phyloP scores from a whole-genome alignment of 257 asterid genomes.

The Handroanthus guayacan region DNA sequence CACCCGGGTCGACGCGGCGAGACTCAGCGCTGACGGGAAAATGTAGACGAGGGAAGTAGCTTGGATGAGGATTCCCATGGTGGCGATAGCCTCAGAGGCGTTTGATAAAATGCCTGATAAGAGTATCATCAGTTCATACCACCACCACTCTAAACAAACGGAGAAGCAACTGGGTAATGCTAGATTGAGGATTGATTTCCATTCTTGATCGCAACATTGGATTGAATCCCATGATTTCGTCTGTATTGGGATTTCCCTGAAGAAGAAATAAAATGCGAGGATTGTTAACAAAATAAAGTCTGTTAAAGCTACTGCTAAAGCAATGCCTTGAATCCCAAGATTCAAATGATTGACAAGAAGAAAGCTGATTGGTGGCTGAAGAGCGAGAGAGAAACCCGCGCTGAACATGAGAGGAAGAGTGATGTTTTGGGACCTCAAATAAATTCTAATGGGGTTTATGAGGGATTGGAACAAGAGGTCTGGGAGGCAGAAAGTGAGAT shows the following conservation, averaged over 20 bases:
- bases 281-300: slow-evolving; percentile 45
- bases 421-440: slow-evolving; percentile 59
- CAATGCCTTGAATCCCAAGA: slow-evolving; percentile 67
- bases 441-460: slow-evolving; percentile 64
- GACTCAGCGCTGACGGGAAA: slow-evolving; percentile 61
- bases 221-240: slow-evolving; percentile 28
- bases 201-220: slow-evolving; percentile 42
- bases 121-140: slow-evolving; percentile 86
- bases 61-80: slow-evolving; percentile 71
- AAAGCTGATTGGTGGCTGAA: slow-evolving; percentile 65
- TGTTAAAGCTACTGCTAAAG: slow-evolving; percentile 44
- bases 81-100: slow-evolving; percentile 59
- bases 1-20: slow-evolving; percentile 64
- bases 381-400: slow-evolving; percentile 49
- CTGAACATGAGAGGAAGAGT: slow-evolving; percentile 58
- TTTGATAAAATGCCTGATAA: slow-evolving; percentile 58
- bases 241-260: slow-evolving; percentile 15
- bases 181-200: slow-evolving; percentile 51
- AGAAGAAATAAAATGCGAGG: slow-evolving; percentile 38
- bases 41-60: slow-evolving; percentile 66
- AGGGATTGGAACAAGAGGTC: slow-evolving; percentile 59
- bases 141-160: slow-evolving; percentile 95
- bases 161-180: slow-evolving; percentile 66
- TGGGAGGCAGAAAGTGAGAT: slow-evolving; percentile 62
- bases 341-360: slow-evolving; percentile 35